phyloP scores from a whole-genome alignment of 441 rosid genomes.

The Sinapis alba region DNA sequence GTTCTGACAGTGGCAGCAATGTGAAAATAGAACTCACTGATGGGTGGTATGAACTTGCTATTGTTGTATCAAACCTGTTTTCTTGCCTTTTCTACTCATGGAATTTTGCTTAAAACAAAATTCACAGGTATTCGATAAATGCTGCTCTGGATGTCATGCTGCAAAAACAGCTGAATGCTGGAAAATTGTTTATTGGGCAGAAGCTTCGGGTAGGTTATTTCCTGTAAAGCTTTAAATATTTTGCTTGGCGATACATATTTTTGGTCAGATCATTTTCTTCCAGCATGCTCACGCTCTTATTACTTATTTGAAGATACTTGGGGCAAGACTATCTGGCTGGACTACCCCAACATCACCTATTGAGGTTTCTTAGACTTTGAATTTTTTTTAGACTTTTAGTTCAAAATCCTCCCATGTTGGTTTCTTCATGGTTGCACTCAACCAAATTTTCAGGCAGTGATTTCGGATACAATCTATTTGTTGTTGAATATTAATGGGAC shows the following conservation, averaged over 20 bases:
- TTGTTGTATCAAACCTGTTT: slow-evolving; percentile 1
- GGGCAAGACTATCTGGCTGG: slow-evolving; percentile 89
- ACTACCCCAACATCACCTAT: slow-evolving; percentile 83
- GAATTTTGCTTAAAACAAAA: background rate
- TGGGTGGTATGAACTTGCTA: slow-evolving; percentile 56
- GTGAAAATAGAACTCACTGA: slow-evolving; percentile 86
- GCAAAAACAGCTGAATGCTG: slow-evolving; percentile 61
- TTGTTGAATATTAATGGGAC: slow-evolving; percentile 89
- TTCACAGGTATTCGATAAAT: slow-evolving; percentile 76
- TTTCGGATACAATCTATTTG: slow-evolving; percentile 54
- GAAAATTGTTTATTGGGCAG: slow-evolving; percentile 88
- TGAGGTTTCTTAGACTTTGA: slow-evolving; percentile 59
- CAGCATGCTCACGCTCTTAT: slow-evolving; percentile 37
- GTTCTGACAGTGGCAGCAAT: slow-evolving; percentile 43
- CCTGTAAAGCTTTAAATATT: slow-evolving; percentile 30
- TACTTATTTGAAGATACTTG: slow-evolving; percentile 69
- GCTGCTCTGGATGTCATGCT: slow-evolving; percentile 75
- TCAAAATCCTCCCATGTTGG: background rate
- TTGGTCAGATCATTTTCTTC: slow-evolving; percentile 24
- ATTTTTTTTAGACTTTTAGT: slow-evolving; percentile 34
- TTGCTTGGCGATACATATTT: slow-evolving; percentile 7
- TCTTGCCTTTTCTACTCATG: slow-evolving; percentile 25
- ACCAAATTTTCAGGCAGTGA: slow-evolving; percentile 56
- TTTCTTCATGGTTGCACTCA: slow-evolving; percentile 30
- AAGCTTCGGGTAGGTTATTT: slow-evolving; percentile 73